Conservation (phyloP, 2,329 filamentous ascomycete species). For the Monosporascus sp. region DNA sequence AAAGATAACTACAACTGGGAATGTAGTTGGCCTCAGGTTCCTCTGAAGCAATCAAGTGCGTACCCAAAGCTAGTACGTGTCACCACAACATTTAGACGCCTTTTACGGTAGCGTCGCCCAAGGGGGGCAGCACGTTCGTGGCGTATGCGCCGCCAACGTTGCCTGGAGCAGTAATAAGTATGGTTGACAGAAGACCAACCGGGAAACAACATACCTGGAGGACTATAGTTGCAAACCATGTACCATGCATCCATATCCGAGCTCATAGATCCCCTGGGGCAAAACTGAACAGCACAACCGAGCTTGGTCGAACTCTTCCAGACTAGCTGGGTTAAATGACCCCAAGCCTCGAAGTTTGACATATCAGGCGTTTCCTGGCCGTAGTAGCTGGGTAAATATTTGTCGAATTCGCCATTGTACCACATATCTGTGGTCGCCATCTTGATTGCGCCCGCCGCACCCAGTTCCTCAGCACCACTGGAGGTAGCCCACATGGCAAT, state of each 20-base stretch:
- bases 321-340: constrained; percentile 72
- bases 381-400: constrained; percentile 52
- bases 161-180: constrained; percentile 28
- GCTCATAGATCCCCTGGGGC: constrained; percentile 44
- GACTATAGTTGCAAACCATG: constrained; percentile 85
- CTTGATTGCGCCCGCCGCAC: constrained; percentile 50
- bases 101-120: constrained; percentile 26
- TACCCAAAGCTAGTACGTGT: constrained; percentile 5
- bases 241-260: constrained; percentile 54
- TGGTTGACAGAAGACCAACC: background rate
- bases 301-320: constrained; percentile 59
- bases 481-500: constrained; percentile 59
- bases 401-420: constrained; percentile 74
- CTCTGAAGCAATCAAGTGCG: background rate
- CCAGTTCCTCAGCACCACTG: constrained; percentile 37
- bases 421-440: constrained; percentile 73
- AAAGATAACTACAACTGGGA: constrained; percentile 10
- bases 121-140: constrained; percentile 42
- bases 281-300: constrained; percentile 57
- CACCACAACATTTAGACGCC: constrained; percentile 1
- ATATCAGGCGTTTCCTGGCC: constrained; percentile 54
- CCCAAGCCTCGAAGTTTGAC: constrained; percentile 59
- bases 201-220: constrained; percentile 54
- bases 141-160: constrained; percentile 48
- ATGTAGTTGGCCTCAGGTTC: constrained; percentile 8